These are phyloP conservation scores for Coccomyxa sp. DNA, from an alignment of 139 green algal genomes.

Conservation along the genomic window DNA sequence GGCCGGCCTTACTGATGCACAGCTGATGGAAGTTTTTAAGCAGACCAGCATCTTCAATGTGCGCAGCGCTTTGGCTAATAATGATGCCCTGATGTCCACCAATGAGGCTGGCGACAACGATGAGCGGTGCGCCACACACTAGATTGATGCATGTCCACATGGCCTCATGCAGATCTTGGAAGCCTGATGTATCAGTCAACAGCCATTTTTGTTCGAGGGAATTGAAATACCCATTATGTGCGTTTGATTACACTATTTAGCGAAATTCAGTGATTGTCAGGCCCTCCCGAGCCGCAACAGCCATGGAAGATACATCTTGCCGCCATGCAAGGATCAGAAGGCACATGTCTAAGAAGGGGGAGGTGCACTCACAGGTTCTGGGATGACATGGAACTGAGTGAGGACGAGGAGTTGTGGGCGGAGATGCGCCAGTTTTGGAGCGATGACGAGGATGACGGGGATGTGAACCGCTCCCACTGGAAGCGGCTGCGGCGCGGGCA, in stretches of 20 bases:
- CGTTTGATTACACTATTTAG: no score
- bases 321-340: no score
- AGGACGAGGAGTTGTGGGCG: slow-evolving; percentile 46
- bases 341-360: no score
- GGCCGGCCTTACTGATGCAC: slow-evolving; percentile 44
- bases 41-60: slow-evolving; percentile 86
- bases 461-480: slow-evolving; percentile 6
- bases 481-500: neutral
- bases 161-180: no score
- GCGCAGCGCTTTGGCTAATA: slow-evolving; percentile 53
- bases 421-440: slow-evolving; percentile 58
- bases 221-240: no score
- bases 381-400: slow-evolving; percentile 10
- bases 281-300: no score
- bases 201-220: no score
- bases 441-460: slow-evolving; percentile 41
- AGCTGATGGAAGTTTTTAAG: slow-evolving; percentile 77
- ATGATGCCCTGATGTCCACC: slow-evolving; percentile 49
- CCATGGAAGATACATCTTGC: no score
- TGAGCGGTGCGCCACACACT: neutral
- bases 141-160: neutral
- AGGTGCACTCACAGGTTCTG: neutral
- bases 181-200: no score
- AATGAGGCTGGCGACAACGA: slow-evolving; percentile 17
- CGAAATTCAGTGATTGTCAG: no score